A percentile compares a stretch with the other conserved stretches of the same genome.
These are phyloP conservation scores for Pythium coloratum DNA, from an alignment of 352 stramenopile genomes.

Conservation along the genomic window DNA sequence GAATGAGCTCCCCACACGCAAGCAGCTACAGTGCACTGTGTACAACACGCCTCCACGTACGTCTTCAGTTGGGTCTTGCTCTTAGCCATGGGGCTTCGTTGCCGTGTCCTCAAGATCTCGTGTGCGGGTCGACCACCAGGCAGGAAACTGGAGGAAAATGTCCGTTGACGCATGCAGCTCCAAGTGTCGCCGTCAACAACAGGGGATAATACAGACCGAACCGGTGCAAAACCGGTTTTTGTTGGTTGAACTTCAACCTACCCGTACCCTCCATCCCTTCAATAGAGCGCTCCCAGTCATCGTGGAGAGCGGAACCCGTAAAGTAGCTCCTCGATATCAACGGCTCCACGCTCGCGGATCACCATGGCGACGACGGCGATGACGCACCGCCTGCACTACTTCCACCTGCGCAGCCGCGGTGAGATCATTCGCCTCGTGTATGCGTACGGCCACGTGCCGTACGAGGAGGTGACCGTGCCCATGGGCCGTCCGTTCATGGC, in stretches of 20 bases:
- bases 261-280: neutral
- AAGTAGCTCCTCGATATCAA: neutral
- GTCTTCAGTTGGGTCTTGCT: slow-evolving; percentile 21
- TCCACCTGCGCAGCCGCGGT: slow-evolving; percentile 40
- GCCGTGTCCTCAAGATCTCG: neutral
- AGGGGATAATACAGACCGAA: neutral
- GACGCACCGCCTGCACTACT: slow-evolving; percentile 39
- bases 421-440: slow-evolving; percentile 49
- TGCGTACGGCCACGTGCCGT: slow-evolving; percentile 36
- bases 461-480: slow-evolving; percentile 40
- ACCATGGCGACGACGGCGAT: neutral
- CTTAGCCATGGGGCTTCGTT: slow-evolving; percentile 20
- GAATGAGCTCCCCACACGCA: neutral
- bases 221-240: neutral
- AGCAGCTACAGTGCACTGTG: neutral
- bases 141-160: no score
- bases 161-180: neutral
- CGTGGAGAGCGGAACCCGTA: neutral
- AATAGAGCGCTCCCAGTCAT: neutral
- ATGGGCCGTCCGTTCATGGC: slow-evolving; percentile 27
- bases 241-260: neutral
- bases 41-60: neutral
- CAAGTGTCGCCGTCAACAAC: neutral
- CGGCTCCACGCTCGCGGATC: neutral
- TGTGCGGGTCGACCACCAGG: neutral